Base-by-base conservation (phyloP, 306 rosid genomes). In the Nissolia schottii region DNA sequence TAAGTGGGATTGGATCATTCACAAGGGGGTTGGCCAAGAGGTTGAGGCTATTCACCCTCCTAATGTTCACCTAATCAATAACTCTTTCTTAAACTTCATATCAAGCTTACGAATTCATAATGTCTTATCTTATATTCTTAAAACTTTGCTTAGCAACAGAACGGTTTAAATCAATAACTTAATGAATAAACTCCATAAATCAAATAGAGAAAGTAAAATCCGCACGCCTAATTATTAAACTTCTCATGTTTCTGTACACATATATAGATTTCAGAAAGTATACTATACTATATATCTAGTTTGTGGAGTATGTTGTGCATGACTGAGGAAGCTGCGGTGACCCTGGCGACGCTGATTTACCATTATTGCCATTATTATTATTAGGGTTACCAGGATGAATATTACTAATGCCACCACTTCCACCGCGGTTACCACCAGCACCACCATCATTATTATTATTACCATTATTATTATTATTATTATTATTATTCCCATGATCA, bases 271-370 rank as follows among this genome's bases (percentile, higher is more conserved):
- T 7, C 38, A 20, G 12, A 55, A 41, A 29, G 8, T 5, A 29
- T 4, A 1, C n/a, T 23, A 46, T 16, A 20, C 49, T 61, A 31
- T n/a, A 73, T 35, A 15, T 7, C 77, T 77, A 77, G 74, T 78
- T 78, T 80, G 81, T 75, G 70, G 88, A 75, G 76, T 78, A 84
- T 23, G 88, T 78, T 28, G 84, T 85, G 83, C 84, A 78, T 25
- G 84, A 85, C 20, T 72, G 85, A 60, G 88, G 88, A 81, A 70
- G 80, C 31, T 66, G 88, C 5, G 88, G 80, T 16, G 88, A 78
- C 0, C 56, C 71, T 0, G 80, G 80, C 24, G 73, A 37, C 6
- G 22, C 14, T 9, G 76, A 6, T 4, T 23, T 8, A 12, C 63
- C 83, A n/a, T 25, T 35, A 51, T 11, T 43, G 3, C 15, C 68